Percentiles rank a stretch among this genome's conserved stretches.
phyloP scores from a whole-genome alignment of 768 basidiomycete genomes.

The Leccinum subtestaceum region DNA sequence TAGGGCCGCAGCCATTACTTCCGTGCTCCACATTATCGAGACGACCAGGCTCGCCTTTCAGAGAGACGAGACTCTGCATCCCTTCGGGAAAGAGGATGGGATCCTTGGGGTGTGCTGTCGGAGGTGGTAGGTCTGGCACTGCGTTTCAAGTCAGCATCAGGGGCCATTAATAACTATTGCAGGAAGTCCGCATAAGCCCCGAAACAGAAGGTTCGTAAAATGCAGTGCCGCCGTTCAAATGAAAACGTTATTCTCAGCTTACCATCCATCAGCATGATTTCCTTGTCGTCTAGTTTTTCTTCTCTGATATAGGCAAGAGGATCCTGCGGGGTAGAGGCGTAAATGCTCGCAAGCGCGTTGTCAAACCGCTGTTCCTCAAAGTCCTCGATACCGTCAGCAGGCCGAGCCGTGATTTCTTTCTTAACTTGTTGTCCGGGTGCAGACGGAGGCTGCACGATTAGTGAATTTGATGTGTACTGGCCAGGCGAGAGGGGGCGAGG shows the following conservation, averaged over 20 bases:
- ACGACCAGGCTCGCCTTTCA: slow-evolving; percentile 11
- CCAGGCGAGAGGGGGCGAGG: slow-evolving; percentile 20
- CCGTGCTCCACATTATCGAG: background rate
- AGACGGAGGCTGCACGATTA: slow-evolving; percentile 27
- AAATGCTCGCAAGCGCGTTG: slow-evolving; percentile 34
- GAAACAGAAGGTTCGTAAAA: slow-evolving; percentile 10
- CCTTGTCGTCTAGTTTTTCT: slow-evolving; percentile 54
- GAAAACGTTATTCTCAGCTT: slow-evolving; percentile 14
- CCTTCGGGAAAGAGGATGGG: slow-evolving; percentile 33
- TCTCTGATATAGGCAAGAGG: slow-evolving; percentile 43
- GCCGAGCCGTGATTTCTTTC: background rate
- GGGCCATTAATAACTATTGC: slow-evolving; percentile 18
- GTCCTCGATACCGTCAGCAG: background rate
- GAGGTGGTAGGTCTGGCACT: slow-evolving; percentile 59
- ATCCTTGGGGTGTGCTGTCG: slow-evolving; percentile 43
- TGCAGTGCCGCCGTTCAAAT: slow-evolving; percentile 13
- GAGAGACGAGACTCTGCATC: slow-evolving; percentile 28
- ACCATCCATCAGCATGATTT: slow-evolving; percentile 59
- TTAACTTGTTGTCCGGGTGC: background rate
- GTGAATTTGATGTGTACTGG: slow-evolving; percentile 17
- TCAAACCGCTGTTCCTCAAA: slow-evolving; percentile 27
- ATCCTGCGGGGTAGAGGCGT: slow-evolving; percentile 23
- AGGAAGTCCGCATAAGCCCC: slow-evolving; percentile 26
- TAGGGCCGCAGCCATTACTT: slow-evolving; percentile 2
- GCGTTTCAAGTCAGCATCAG: slow-evolving; percentile 19